phyloP scores from a whole-genome alignment of 148 eudicot genomes.

The Rhododendron mucronatum region DNA sequence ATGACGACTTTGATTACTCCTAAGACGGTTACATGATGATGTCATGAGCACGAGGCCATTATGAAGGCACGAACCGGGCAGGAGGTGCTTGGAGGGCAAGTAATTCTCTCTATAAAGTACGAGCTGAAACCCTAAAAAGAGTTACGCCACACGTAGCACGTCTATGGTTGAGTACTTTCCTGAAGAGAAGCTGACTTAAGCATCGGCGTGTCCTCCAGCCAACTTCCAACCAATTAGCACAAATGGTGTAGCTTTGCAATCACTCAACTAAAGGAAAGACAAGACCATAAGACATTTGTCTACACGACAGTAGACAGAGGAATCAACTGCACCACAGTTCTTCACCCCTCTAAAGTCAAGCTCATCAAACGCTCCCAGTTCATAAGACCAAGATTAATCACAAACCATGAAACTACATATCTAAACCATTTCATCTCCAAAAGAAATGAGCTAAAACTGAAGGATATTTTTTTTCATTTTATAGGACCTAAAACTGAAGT shows the following conservation, averaged over 20 bases:
- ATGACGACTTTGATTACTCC: not conserved
- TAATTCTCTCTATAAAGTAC: not conserved
- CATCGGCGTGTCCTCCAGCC: not conserved
- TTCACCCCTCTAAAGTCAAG: not conserved
- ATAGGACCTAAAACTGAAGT: constrained; percentile 1
- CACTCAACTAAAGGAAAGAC: not conserved
- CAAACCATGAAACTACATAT: constrained; percentile 21
- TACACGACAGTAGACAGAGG: not conserved
- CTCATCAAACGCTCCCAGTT: not conserved
- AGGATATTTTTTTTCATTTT: not conserved
- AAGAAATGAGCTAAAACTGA: constrained; percentile 18
- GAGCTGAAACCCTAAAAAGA: not conserved
- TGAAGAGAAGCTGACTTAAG: not conserved
- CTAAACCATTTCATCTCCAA: constrained; percentile 31
- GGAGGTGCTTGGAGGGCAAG: not conserved
- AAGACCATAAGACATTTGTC: too few species aligned
- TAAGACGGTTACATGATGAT: not conserved
- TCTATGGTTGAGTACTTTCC: not conserved
- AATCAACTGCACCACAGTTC: not conserved
- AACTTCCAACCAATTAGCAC: not conserved
- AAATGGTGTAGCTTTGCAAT: not conserved
- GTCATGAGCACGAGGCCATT: not conserved
- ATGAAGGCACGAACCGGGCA: not conserved
- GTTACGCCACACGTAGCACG: not conserved
- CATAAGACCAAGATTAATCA: constrained; percentile 5